Conservation (phyloP, 495 filamentous ascomycete genomes). For the Annulohypoxylon maeteangense region DNA sequence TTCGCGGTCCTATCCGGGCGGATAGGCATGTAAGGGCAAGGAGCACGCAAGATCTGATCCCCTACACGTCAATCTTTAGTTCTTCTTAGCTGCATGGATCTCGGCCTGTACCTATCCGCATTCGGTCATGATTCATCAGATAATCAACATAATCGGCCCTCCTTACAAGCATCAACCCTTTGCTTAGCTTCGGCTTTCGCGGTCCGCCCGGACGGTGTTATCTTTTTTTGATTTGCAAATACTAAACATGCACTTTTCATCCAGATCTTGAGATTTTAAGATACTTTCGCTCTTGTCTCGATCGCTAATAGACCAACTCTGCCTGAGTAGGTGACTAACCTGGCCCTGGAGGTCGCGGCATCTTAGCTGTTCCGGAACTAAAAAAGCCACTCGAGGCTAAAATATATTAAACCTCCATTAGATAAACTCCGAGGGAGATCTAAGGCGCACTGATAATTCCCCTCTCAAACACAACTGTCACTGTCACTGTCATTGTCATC, state of each 20-base stretch:
- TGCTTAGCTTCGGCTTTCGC: conserved; percentile 35
- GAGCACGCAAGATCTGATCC: conserved; percentile 42
- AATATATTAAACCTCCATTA: conserved; percentile 7
- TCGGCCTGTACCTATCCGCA: conserved; percentile 32
- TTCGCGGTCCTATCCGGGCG: conserved; percentile 3
- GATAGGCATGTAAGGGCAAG: conserved; percentile 31
- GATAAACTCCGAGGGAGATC: conserved; percentile 6
- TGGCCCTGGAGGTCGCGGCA: conserved; percentile 29
- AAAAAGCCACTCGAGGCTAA: conserved; percentile 13
- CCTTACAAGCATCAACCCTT: conserved; percentile 20
- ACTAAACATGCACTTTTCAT: conserved; percentile 1
- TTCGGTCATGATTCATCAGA: conserved; percentile 48
- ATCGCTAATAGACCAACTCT: conserved; percentile 4
- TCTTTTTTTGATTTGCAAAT: conserved; percentile 31
- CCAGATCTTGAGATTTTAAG: neutral
- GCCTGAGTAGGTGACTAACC: neutral
- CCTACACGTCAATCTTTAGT: conserved; percentile 36
- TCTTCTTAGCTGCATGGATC: conserved; percentile 23
- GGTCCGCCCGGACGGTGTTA: conserved; percentile 22
- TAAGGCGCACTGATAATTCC: conserved; percentile 1
- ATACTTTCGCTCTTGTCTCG: neutral
- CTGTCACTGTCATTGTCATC: conserved; percentile 2
- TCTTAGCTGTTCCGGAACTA: conserved; percentile 5
- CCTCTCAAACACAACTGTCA: neutral
- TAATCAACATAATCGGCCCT: conserved; percentile 46